phyloP scores from a whole-genome alignment of 2,329 filamentous ascomycete species.

The Teratosphaeria nubilosa region DNA sequence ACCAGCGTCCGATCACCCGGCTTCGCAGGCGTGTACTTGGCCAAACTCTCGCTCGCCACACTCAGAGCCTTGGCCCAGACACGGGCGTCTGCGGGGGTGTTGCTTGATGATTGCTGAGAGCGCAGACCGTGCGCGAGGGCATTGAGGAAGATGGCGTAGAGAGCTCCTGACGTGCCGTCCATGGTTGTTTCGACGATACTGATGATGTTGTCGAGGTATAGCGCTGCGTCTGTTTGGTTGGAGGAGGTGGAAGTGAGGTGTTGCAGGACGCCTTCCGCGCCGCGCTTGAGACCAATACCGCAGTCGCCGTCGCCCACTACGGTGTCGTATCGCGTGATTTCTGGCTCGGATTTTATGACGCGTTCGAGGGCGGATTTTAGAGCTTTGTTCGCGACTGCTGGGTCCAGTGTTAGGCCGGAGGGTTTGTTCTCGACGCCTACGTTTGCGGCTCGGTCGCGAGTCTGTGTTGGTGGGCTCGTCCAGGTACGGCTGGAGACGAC shows the following conservation, averaged over 20 bases:
- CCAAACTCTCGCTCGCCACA: slow-evolving; percentile 59
- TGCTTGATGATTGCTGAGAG: slow-evolving; percentile 29
- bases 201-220: slow-evolving; percentile 51
- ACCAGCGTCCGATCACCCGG: slow-evolving; percentile 84
- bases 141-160: slow-evolving; percentile 85
- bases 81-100: slow-evolving; percentile 26
- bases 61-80: slow-evolving; percentile 60
- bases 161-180: slow-evolving; percentile 67
- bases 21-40: slow-evolving; percentile 78
- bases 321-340: slow-evolving; percentile 61
- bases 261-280: slow-evolving; percentile 55
- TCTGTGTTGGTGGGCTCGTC: slow-evolving; percentile 33
- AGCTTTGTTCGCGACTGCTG: slow-evolving; percentile 39
- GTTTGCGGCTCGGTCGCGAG: slow-evolving; percentile 27
- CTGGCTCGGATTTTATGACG: slow-evolving; percentile 54
- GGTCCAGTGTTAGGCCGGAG: slow-evolving; percentile 47
- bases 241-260: slow-evolving; percentile 32
- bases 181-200: slow-evolving; percentile 57
- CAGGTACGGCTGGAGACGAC: slow-evolving; percentile 51
- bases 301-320: slow-evolving; percentile 87
- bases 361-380: slow-evolving; percentile 48
- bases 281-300: slow-evolving; percentile 74
- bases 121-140: slow-evolving; percentile 62
- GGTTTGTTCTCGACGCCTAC: slow-evolving; percentile 37
- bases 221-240: slow-evolving; percentile 40